phyloP scores from a whole-genome alignment of 495 filamentous ascomycete genomes.

The Talaromyces trachyspermus region DNA sequence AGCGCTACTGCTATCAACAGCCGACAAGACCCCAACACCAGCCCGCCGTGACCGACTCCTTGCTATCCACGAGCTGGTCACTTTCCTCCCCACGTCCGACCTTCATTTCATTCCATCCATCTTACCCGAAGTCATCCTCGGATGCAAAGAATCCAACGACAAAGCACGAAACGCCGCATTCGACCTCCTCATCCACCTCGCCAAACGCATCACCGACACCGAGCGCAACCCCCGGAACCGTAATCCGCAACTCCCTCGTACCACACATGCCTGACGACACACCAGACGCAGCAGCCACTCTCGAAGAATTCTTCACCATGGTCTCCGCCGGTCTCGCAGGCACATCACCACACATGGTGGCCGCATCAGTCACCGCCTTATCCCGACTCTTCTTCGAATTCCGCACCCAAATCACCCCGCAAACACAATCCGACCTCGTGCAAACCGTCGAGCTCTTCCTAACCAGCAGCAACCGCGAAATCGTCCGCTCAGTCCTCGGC shows the following conservation, averaged over 20 bases:
- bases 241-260: constrained; percentile 76
- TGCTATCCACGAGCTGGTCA: constrained; percentile 70
- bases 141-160: constrained; percentile 95
- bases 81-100: constrained; percentile 62
- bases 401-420: constrained; percentile 47
- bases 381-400: constrained; percentile 90
- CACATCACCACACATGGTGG: constrained; percentile 88
- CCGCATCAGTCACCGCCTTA: constrained; percentile 84
- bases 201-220: constrained; percentile 60
- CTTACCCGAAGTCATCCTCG: constrained; percentile 86
- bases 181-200: constrained; percentile 83
- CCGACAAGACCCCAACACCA: constrained; percentile 76
- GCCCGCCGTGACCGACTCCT: constrained; percentile 76
- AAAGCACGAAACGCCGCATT: constrained; percentile 83
- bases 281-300: constrained; percentile 63
- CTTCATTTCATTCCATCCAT: constrained; percentile 90
- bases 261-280: constrained; percentile 75
- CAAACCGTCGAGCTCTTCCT: constrained; percentile 91
- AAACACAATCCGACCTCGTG: constrained; percentile 68
- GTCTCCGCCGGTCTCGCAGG: constrained; percentile 91
- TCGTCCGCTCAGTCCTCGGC: constrained; percentile 84
- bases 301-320: constrained; percentile 98
- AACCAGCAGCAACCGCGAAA: constrained; percentile 89
- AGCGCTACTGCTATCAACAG: constrained; percentile 62
- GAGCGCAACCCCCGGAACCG: constrained; percentile 54